Conservation (phyloP, 2,329 filamentous ascomycete species). For the Diaporthe destruens region DNA sequence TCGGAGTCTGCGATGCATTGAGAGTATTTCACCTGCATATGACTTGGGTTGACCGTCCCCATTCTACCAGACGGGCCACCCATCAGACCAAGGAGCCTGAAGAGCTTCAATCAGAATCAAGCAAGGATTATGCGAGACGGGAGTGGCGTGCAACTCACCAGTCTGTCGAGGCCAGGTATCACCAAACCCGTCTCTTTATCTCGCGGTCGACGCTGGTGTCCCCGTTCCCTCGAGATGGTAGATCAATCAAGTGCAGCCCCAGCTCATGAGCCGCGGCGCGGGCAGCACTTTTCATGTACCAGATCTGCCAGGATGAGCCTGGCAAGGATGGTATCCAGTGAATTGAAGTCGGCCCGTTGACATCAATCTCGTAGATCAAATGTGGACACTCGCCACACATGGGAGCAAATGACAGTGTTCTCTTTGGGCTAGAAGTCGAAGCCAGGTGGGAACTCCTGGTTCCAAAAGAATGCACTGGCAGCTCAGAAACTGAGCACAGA, state of each 20-base stretch:
- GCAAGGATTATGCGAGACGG: too few species aligned
- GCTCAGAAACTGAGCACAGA: conserved; percentile 48
- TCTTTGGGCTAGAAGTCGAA: conserved; percentile 43
- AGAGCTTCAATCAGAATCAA: not conserved
- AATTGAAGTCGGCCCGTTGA: conserved; percentile 47
- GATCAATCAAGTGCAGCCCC: conserved; percentile 55
- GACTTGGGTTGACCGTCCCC: conserved; percentile 53
- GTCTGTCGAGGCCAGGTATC: conserved; percentile 57
- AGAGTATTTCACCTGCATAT: conserved; percentile 56
- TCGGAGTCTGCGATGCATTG: conserved; percentile 49
- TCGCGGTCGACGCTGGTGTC: conserved; percentile 49
- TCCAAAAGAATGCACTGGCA: conserved; percentile 49
- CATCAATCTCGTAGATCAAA: conserved; percentile 53
- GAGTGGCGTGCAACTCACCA: conserved; percentile 45
- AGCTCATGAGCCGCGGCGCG: conserved; percentile 52
- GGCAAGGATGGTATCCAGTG: conserved; percentile 54
- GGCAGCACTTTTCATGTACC: conserved; percentile 50
- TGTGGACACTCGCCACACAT: conserved; percentile 51
- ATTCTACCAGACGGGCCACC: conserved; percentile 52
- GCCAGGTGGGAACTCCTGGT: conserved; percentile 5
- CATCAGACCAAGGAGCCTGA: conserved; percentile 54
- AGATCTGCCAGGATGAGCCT: conserved; percentile 54
- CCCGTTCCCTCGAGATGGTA: conserved; percentile 45
- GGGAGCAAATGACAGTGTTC: conserved; percentile 40
- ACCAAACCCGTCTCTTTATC: conserved; percentile 58